Base-by-base conservation (phyloP, 495 filamentous ascomycete species). In the Letharia columbiana region DNA sequence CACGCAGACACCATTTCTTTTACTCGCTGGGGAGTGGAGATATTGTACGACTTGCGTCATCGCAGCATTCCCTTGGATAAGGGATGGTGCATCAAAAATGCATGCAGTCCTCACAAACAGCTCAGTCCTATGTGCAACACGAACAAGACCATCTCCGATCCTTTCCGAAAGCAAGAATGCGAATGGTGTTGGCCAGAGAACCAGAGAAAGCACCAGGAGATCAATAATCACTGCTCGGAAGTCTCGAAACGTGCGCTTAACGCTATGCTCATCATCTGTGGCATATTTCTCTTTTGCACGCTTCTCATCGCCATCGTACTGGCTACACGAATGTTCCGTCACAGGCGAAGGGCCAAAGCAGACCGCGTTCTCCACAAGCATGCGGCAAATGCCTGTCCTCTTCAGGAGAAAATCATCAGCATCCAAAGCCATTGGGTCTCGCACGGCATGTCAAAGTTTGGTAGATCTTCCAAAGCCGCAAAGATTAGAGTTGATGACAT, bases 181-280 rank as follows among this genome's bases (percentile, higher is more conserved):
- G 54, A 65, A 28, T 65, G 54, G 54, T 60, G 63, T 42, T 65
- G 63, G 63, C n/a, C 56, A 18, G 58, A 47, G 63, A 59, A 31
- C 39, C 52, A 47, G 13, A 58, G 9, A 23, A 56, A 18, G 52
- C 13, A 35, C 4, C 28, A 33, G 54, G 52, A 31, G 11, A 42
- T 65, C 28, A 15, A 45, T 6, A 9, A 13, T 3, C 63, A 65
- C 54, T 65, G 54, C 33, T 1, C 10, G n/a, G 54, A 65, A 45
- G 37, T 65, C 8, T 42, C 54, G 15, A n/a, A 60, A 33, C 63
- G 54, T 37, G 56, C 54, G 17, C 6, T 59, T 17, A 47, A 28
- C 1, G 31, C 31, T 37, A 17, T 56, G 28, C 7, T 35, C 8
- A 18, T 56, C 28, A 56, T 35, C 11, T 56, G 52, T 35, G 52